Base-by-base conservation (phyloP, 306 rosid species). In the Vachellia pachyceras region DNA sequence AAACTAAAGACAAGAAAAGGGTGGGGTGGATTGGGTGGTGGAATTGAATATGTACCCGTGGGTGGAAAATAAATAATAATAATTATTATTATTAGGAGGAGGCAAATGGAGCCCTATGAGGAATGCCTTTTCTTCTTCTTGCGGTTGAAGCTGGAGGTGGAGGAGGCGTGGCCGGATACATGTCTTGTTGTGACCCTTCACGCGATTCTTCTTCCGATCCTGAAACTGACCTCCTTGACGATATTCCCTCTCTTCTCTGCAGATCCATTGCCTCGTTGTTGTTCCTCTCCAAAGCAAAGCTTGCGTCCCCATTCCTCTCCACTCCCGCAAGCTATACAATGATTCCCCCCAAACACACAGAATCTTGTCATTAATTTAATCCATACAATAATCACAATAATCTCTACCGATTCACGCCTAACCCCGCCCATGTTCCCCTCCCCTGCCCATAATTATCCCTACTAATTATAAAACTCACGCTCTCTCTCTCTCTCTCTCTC, bases 41-140 rank as follows among this genome's bases (percentile, higher is more conserved):
- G 73, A 79, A 84, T 72, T 78, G 77, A 50, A 73, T 83, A 78
- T n/a, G n/a, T n/a, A 82, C 82, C 77, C 63, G 29, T 52, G 72
- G 73, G 57, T 49, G 17, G 5, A 46, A 49, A 70, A 54, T 18
- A 50, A 37, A 37, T 37, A 37, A 37, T 37, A 37, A 41, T 41
- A 46, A 69, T 75, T n/a, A 57, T 88, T 89, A n/a, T n/a, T n/a
- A n/a, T n/a, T n/a, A n/a, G n/a, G n/a, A 95, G 72, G 93, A 82
- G 75, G 86, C 91, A 83, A 95, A 90, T 67, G 99, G 99, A 60
- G 99, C 99, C 81, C 99, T 89, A 44, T 85, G 97, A 83, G 99
- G 99, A 86, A 93, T 95, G 80, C 99, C 99, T 90, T 95, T 95
- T 82, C 99, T 95, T 91, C 99, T 93, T 54, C 99, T 91, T 85